Percentiles rank a stretch among this genome's conserved stretches.
Evolutionary conservation across 345 rosid genomes (phyloP).

Genomic region (Moringa oleifera): DNA sequence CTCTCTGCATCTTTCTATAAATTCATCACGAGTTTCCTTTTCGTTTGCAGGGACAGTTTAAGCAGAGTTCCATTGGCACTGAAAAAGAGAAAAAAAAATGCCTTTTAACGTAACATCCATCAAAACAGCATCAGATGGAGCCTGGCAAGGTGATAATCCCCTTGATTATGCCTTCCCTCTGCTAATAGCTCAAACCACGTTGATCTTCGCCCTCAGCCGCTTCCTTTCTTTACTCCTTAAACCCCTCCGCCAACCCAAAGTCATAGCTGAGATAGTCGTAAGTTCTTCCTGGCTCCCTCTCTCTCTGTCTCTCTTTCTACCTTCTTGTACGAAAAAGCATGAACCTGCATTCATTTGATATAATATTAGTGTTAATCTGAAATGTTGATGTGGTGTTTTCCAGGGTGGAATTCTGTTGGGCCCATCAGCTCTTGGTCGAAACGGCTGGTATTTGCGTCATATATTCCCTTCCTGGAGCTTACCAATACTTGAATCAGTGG

Average conservation of each 20-base stretch:
- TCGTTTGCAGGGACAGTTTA: no score
- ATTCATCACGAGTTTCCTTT: no score
- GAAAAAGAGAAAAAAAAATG: no score
- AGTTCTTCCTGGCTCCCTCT: conserved; percentile 1
- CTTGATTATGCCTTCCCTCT: conserved; percentile 80
- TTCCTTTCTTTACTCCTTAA: conserved; percentile 65
- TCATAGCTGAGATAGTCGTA: conserved; percentile 89
- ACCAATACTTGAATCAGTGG: conserved; percentile 68
- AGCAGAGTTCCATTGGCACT: no score
- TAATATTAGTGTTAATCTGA: no score
- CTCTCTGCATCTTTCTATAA: no score
- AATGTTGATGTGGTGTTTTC: background rate
- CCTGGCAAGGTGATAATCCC: conserved; percentile 92
- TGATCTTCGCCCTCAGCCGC: conserved; percentile 60
- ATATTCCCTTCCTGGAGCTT: conserved; percentile 72
- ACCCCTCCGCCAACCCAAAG: conserved; percentile 93
- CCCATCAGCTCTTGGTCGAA: conserved; percentile 73
- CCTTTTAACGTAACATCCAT: conserved; percentile 53
- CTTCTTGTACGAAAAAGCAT: no score
- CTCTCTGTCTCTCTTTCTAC: no score
- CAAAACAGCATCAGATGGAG: conserved; percentile 76
- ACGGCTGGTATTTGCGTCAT: conserved; percentile 32
- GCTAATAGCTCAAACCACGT: conserved; percentile 61
- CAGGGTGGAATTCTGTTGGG: conserved; percentile 88
- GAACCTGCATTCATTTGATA: background rate